Evolutionary conservation across 768 basidiomycete species (phyloP), one percentile per base, ranked within the genome.

Genomic region (Russula earlei): DNA sequence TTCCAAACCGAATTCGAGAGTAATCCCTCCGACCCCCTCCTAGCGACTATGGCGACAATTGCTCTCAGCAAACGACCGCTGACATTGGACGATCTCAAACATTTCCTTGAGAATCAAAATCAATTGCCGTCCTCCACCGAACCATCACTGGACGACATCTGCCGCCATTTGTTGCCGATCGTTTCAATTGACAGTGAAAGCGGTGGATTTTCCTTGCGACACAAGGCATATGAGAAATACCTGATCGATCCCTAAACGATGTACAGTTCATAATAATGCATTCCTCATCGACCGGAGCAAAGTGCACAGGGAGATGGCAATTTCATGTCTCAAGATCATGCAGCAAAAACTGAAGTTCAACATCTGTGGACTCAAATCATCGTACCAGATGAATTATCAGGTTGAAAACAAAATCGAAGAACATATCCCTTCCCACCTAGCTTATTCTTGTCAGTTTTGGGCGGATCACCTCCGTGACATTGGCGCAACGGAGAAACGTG

Each of bases 391-490:
- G 14, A 74, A 75, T 27, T 19, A 40, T 15, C 65, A 68, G 8
- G 43, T 74, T 4, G 52, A 58, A 2, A 59, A 65, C 33, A 42
- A 67, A 1, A 64, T 73, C 33, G 40, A 59, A 11, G 49, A 31
- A 2, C 49, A 42, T 22, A 72, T 75, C 20, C 60, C 72, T 1
- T 49, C 62, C 7, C 59, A 63, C 12, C 57, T 75, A 3, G 60
- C 64, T 3, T 76, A 75, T 55, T 59, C 72, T 12, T 74, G 72
- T 54, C 62, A 61, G 27, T 72, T 64, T 37, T 76, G 72, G 74
- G 63, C 66, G 27, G 61, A 61, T 40, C 75, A 75, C 42, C 11
- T 66, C 2, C 60, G 49, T 2, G 44, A 43, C 17, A 29, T 58
- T 20, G 42, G 20, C 27, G 12, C 54, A 15, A 49, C 48, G 31